Evolutionary conservation across 768 basidiomycete species (phyloP).

Genomic region (Myochromella boudieri): DNA sequence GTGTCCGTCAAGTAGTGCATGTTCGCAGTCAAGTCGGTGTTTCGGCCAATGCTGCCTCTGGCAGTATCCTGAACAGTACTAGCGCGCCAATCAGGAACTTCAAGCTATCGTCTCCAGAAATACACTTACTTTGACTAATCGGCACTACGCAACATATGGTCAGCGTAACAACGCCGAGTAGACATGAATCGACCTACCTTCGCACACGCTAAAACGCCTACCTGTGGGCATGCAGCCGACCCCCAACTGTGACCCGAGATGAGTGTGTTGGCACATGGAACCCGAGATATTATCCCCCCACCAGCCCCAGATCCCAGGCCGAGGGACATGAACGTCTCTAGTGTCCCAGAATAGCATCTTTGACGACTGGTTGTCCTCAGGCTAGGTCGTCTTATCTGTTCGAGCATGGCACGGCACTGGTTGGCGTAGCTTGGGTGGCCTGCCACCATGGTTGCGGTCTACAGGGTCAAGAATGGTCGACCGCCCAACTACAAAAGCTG

Average conservation of each 20-base stretch:
- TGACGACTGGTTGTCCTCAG: conserved; percentile 3
- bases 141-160: conserved; percentile 3
- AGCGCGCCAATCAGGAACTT: neutral
- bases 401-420: conserved; percentile 23
- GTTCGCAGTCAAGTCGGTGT: conserved; percentile 35
- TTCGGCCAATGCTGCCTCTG: conserved; percentile 34
- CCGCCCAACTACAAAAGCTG: neutral
- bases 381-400: conserved; percentile 18
- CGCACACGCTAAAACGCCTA: conserved; percentile 23
- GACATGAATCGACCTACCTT: conserved; percentile 19
- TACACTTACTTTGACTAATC: conserved; percentile 8
- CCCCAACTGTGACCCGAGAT: conserved; percentile 1
- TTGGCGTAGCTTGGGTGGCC: conserved; percentile 21
- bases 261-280: conserved; percentile 22
- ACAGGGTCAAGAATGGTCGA: neutral
- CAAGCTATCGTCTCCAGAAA: neutral
- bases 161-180: neutral
- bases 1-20: conserved; percentile 21
- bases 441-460: conserved; percentile 14
- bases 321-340: conserved; percentile 28
- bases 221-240: conserved; percentile 5
- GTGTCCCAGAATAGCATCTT: conserved; percentile 13
- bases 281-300: conserved; percentile 17
- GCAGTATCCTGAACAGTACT: conserved; percentile 37
- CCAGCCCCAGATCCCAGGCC: conserved; percentile 26